Evolutionary conservation across 768 basidiomycete genomes (phyloP).

Genomic region (Lepiota subincarnata): DNA sequence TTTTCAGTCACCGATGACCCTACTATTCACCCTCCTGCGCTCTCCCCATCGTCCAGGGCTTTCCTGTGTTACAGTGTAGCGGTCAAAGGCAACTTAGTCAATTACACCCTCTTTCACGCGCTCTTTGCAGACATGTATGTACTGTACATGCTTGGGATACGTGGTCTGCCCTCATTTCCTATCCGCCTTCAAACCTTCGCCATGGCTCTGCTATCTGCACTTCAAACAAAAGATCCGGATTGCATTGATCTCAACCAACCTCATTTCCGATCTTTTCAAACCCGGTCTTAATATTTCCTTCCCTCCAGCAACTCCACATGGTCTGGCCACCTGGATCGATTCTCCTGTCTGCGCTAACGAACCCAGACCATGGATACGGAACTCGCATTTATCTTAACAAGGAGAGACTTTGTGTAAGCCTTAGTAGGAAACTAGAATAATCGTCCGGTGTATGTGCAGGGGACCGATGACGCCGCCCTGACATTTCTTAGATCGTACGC

Average conservation of each 20-base stretch:
- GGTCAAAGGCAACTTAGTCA: conserved; percentile 16
- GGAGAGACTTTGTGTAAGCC: conserved; percentile 16
- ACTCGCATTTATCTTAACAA: conserved; percentile 18
- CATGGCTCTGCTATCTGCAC: conserved; percentile 15
- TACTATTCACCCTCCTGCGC: too few species aligned
- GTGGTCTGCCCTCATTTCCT: too few species aligned
- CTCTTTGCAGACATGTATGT: neutral
- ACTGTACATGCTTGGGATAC: too few species aligned
- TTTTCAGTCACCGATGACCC: too few species aligned
- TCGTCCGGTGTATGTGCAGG: neutral
- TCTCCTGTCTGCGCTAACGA: conserved; percentile 4
- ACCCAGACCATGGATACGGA: neutral
- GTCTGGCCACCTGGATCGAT: neutral
- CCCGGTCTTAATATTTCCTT: conserved; percentile 18
- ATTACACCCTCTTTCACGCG: conserved; percentile 18
- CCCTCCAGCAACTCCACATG: conserved; percentile 2
- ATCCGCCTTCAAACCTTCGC: neutral
- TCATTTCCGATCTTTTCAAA: conserved; percentile 15
- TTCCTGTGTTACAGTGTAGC: neutral
- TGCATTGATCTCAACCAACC: conserved; percentile 14
- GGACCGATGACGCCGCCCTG: neutral
- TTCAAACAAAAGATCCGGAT: conserved; percentile 8
- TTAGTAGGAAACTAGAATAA: neutral
- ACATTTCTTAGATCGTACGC: neutral
- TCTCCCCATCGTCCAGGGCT: too few species aligned